Evolutionary conservation across 129 eudicot genomes (phyloP).

Genomic region (Cynara cardunculus): DNA sequence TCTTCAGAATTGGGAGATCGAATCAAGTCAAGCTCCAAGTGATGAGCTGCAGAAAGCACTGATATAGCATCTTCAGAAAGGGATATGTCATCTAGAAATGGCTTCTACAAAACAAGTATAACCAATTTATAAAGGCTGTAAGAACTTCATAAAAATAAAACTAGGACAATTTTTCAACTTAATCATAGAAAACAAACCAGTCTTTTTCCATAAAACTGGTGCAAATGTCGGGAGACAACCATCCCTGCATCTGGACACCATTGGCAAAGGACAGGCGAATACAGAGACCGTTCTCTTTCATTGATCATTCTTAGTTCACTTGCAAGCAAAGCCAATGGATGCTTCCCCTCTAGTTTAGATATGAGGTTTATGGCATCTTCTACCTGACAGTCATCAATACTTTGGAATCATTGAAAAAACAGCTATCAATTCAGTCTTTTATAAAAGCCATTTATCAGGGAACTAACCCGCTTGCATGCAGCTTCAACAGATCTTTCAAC

Average conservation of each 20-base stretch:
- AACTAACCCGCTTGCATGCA: conserved; percentile 72
- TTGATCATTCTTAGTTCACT: conserved; percentile 54
- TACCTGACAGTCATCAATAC: conserved; percentile 34
- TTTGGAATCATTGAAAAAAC: conserved; percentile 5
- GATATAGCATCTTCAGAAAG: conserved; percentile 67
- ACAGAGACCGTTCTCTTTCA: conserved; percentile 52
- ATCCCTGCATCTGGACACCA: conserved; percentile 77
- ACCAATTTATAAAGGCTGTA: conserved; percentile 1
- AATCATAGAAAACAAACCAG: conserved; percentile 48
- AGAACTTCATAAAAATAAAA: conserved; percentile 5
- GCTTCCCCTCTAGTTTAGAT: conserved; percentile 50
- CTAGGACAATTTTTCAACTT: neutral
- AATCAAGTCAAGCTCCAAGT: conserved; percentile 53
- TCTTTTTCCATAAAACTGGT: conserved; percentile 69
- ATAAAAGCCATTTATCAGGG: neutral
- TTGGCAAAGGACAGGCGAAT: conserved; percentile 53
- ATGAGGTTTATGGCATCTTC: conserved; percentile 38
- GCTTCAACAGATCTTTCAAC: conserved; percentile 64
- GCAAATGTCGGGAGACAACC: conserved; percentile 54
- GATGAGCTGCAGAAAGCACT: conserved; percentile 82
- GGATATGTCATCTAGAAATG: conserved; percentile 55
- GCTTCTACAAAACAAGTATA: conserved; percentile 47
- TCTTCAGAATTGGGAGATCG: conserved; percentile 41
- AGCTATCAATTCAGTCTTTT: neutral
- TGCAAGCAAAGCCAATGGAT: conserved; percentile 75